These are phyloP conservation scores for Rhodotorula sp. DNA, from an alignment of 1,284 basidiomycete species.

Conservation along the genomic window DNA sequence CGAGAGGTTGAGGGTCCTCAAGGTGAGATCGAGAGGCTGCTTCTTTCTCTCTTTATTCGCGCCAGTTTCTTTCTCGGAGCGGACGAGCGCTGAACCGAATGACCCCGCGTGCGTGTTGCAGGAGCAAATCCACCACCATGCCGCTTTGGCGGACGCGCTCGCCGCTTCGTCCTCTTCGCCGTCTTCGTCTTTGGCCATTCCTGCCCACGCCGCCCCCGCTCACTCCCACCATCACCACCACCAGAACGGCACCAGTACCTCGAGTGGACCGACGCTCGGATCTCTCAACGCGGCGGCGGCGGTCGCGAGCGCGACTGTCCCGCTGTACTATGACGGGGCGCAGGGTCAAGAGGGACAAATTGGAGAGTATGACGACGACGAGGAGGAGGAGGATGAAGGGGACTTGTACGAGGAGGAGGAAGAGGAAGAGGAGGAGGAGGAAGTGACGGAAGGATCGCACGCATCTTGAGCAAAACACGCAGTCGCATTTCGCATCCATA, in stretches of 20 bases:
- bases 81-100: neutral
- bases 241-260: neutral
- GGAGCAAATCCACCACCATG: slow-evolving; percentile 35
- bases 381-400: neutral
- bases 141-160: slow-evolving; percentile 27
- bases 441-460: neutral
- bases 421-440: slow-evolving; percentile 11
- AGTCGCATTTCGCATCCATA: neutral
- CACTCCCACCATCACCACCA: no score
- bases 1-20: slow-evolving; percentile 23
- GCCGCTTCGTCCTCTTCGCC: neutral
- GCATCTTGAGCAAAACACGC: neutral
- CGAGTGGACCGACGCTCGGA: neutral
- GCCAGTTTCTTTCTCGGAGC: no score
- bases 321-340: neutral
- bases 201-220: no score
- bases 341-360: neutral
- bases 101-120: neutral
- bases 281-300: neutral
- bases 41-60: neutral
- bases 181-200: no score
- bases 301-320: neutral
- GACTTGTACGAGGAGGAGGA: slow-evolving; percentile 4
- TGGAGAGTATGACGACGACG: neutral
- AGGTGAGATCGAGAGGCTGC: slow-evolving; percentile 2